A percentile compares a stretch with the other conserved stretches of the same genome.
phyloP scores from a whole-genome alignment of 805 yeast genomes.

The Candida wancherniae region DNA sequence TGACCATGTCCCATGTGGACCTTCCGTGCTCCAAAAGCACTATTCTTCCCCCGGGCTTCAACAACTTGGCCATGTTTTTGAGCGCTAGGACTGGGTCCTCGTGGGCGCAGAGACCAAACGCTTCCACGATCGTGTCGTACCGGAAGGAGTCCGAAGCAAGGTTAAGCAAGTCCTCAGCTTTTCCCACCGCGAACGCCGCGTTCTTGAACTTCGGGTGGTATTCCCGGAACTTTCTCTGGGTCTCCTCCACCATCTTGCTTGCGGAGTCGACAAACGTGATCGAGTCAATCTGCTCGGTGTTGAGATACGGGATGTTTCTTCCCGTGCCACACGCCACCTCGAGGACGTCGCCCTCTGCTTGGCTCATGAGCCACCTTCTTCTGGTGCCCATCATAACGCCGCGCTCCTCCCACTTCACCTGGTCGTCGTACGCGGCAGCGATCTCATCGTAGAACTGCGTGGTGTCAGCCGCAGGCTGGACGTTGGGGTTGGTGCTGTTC shows the following conservation, averaged over 20 bases:
- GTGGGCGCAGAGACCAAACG: conserved; percentile 95
- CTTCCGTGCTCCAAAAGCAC: conserved; percentile 90
- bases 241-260: conserved; percentile 73
- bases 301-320: conserved; percentile 74
- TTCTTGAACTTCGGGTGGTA: conserved; percentile 60
- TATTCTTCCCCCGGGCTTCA: conserved; percentile 88
- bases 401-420: conserved; percentile 69
- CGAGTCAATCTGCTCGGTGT: conserved; percentile 51
- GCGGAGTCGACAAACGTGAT: conserved; percentile 87
- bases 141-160: conserved; percentile 49
- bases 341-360: conserved; percentile 79
- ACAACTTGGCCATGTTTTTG: conserved; percentile 61
- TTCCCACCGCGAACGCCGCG: conserved; percentile 86
- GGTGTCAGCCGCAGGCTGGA: conserved; percentile 74
- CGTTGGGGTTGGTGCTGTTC: conserved; percentile 37
- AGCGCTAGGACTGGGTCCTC: conserved; percentile 85
- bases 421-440: conserved; percentile 78
- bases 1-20: conserved; percentile 72
- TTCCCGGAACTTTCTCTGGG: conserved; percentile 67
- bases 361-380: conserved; percentile 75
- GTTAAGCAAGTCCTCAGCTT: conserved; percentile 73
- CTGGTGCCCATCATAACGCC: conserved; percentile 56
- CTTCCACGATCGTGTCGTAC: conserved; percentile 89
- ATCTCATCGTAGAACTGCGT: conserved; percentile 71
- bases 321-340: conserved; percentile 98